Evolutionary conservation across 2,329 filamentous ascomycete genomes (phyloP), one percentile per base, ranked within the genome.

Genomic region (Epichloe gansuensis): DNA sequence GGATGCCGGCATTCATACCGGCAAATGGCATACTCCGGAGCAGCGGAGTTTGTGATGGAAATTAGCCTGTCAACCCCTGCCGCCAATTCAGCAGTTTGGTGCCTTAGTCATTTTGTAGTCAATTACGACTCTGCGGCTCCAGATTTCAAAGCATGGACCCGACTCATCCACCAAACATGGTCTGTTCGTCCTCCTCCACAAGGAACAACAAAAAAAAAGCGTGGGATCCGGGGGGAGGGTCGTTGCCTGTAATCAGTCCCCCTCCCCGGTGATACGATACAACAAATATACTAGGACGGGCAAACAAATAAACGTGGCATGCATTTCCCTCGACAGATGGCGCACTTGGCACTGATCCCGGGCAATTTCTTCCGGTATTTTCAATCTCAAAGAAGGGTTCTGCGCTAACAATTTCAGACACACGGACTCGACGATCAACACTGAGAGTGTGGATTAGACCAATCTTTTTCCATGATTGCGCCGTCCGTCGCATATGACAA

Each of bases 401-500:
- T 27, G 31, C 46, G 40, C 45, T 36, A 47, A 41, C 21, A 36
- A 17, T 11, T 42, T 17, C 45, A 39, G 34, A 48, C 50, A 52
- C 52, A 48, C 54, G 43, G 51, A 50, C 49, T 21, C 21, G 54
- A 49, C 42, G 52, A 52, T 54, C 47, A n/a, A 47, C 39, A 31
- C 46, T 39, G 27, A 47, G 21, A 35, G 11, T 31, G 27, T 1
- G 27, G 27, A 11, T 31, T 35, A 36, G 47, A 47, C 50, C 27
- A 45, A 42, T 41, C 8, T 25, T n/a, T 23, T 44, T 43, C 40
- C 38, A 8, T 2, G 23, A 25, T 35, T 52, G 36, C 52, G 53
- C 52, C 53, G 40, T 54, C 54, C 54, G 54, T 56, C 54, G 54
- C 42, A 54, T 51, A 48, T 23, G 21, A 21, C 38, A 40, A 27